Base-by-base conservation (phyloP, 306 rosid species). In the Lathyrus aphaca region DNA sequence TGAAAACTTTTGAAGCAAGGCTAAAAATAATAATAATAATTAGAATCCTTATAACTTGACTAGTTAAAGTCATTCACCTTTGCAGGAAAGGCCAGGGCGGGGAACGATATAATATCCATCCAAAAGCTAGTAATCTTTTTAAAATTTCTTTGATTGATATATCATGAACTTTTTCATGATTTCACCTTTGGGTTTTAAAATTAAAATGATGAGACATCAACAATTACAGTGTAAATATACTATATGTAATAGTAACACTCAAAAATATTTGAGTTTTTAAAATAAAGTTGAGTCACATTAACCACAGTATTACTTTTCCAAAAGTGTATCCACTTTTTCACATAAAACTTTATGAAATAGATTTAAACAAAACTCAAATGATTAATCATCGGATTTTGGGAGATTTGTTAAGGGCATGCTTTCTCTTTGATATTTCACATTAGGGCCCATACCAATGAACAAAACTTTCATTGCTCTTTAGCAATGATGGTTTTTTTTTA, bases 301-400 rank as follows among this genome's bases (percentile, higher is more conserved):
- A 64, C 57, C 21, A 53, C 70, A 44, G 68, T 65, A 77, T 73
- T 18, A 64, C 81, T 75, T 85, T 86, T 49, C 63, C 19, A 75
- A 78, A 77, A 68, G 56, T 27, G 68, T 50, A 5, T 19, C 27
- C 45, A 55, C 69, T 27, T 68, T 79, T 79, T 43, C 62, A 40
- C 71, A 40, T 50, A 64, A 44, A 65, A 79, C 73, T 70, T 74
- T 62, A 56, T 73, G 3, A 1, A 54, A 25, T 25, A 56, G 39
- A 13, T 40, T 50, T 73, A 68, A 71, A 82, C 56, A 60, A 79
- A 74, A 69, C 32, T 32, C 66, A 71, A 84, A 81, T 83, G 88
- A 89, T 89, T 81, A 75, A 80, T 78, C 81, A 74, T 83, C 74
- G 51, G 91, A 84, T 83, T 89, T 83, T 86, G 88, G 68, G 84